These are phyloP conservation scores for Calendula officinalis DNA, from an alignment of 129 eudicot species.

Conservation along the genomic window DNA sequence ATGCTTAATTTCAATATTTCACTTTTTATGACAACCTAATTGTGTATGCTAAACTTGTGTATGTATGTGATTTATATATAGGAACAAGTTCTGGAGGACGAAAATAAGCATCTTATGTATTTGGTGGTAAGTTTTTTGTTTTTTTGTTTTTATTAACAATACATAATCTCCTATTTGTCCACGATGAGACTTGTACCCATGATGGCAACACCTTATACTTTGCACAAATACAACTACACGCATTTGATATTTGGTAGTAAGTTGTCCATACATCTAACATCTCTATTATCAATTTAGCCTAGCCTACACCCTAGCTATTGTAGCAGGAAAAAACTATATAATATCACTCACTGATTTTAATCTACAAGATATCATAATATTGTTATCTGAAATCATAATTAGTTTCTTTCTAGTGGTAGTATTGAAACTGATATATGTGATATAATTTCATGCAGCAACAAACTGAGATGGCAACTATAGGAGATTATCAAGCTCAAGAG, in stretches of 20 bases:
- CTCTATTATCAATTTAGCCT: too few relatives aligned
- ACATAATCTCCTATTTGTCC: too few relatives aligned
- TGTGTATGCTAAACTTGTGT: constrained; percentile 5
- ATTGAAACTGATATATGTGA: background rate
- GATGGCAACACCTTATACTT: too few relatives aligned
- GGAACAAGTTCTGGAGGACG: constrained; percentile 69
- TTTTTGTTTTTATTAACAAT: too few relatives aligned
- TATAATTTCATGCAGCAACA: constrained; percentile 31
- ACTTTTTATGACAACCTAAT: background rate
- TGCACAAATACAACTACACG: too few relatives aligned
- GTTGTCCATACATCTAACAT: background rate
- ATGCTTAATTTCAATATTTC: background rate
- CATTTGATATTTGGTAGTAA: constrained; percentile 60
- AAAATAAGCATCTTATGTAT: constrained; percentile 58
- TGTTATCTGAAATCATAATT: too few relatives aligned
- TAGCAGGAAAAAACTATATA: too few relatives aligned
- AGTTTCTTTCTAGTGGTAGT: background rate
- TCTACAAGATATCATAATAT: too few relatives aligned
- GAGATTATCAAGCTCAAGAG: constrained; percentile 34
- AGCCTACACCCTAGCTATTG: too few relatives aligned
- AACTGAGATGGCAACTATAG: constrained; percentile 43
- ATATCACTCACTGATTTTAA: too few relatives aligned
- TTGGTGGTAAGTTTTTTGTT: constrained; percentile 53
- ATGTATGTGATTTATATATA: constrained; percentile 14
- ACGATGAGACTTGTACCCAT: too few relatives aligned